Percentiles rank a stretch among this genome's conserved stretches.
These are phyloP conservation scores for Filobasidium floriforme DNA, from an alignment of 768 basidiomycete species.

Conservation along the genomic window DNA sequence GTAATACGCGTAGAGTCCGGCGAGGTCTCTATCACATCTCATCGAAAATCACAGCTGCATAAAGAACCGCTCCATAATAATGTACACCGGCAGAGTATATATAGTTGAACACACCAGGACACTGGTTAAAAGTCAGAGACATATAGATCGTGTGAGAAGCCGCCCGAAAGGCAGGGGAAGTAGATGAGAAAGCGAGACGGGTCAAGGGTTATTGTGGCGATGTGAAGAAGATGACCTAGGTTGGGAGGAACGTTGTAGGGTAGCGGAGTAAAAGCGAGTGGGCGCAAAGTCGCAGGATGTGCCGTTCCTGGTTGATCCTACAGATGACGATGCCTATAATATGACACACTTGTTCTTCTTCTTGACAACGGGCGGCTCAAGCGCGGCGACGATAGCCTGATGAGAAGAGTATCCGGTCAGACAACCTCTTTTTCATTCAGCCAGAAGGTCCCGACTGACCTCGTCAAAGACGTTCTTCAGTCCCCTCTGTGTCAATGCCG, in stretches of 20 bases:
- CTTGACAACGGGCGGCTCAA: slow-evolving; percentile 91
- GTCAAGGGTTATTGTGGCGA: too few relatives aligned
- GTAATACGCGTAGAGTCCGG: not conserved
- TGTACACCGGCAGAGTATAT: not conserved
- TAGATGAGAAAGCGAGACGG: too few relatives aligned
- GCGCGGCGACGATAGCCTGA: slow-evolving; percentile 94
- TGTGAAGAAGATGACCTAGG: too few relatives aligned
- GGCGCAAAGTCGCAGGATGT: too few relatives aligned
- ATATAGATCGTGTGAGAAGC: too few relatives aligned
- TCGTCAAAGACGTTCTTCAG: slow-evolving; percentile 99
- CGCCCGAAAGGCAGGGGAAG: too few relatives aligned
- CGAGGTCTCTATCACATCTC: not conserved
- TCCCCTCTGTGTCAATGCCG: slow-evolving; percentile 96
- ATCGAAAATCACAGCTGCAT: not conserved
- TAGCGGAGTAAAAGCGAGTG: too few relatives aligned
- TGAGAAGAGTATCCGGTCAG: slow-evolving; percentile 4
- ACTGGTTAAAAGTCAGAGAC: too few relatives aligned
- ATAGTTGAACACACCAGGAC: too few relatives aligned
- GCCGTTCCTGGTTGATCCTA: too few relatives aligned
- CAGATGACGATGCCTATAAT: slow-evolving; percentile 52
- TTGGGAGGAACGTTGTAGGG: too few relatives aligned
- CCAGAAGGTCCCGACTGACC: slow-evolving; percentile 51
- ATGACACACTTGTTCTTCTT: slow-evolving; percentile 75
- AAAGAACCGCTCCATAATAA: not conserved
- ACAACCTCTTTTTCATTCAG: not conserved